A percentile compares a stretch with the other conserved stretches of the same genome.
Conservation (phyloP, 768 basidiomycete genomes). For the Pisolithus tinctorius region DNA sequence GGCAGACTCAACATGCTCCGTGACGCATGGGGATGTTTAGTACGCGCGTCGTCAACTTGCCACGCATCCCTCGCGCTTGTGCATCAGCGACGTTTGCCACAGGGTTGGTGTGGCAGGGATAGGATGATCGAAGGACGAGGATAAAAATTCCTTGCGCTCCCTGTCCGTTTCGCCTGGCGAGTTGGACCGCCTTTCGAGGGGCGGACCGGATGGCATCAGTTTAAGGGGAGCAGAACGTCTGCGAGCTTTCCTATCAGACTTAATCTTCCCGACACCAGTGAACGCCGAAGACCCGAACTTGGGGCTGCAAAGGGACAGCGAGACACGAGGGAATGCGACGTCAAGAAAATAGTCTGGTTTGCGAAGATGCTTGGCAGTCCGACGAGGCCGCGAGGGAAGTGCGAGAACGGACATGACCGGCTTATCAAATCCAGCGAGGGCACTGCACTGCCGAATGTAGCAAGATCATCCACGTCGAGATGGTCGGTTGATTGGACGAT, state of each 20-base stretch:
- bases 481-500: slow-evolving; percentile 34
- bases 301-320: slow-evolving; percentile 9
- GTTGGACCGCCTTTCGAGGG: slow-evolving; percentile 27
- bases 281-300: slow-evolving; percentile 7
- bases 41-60: slow-evolving; percentile 1
- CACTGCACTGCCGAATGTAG: slow-evolving; percentile 23
- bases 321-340: slow-evolving; percentile 18
- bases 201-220: slow-evolving; percentile 28
- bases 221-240: slow-evolving; percentile 39
- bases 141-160: slow-evolving; percentile 36
- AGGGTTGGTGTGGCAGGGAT: slow-evolving; percentile 5
- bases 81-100: background rate
- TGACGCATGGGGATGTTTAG: slow-evolving; percentile 6
- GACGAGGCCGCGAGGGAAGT: slow-evolving; percentile 28
- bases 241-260: slow-evolving; percentile 25
- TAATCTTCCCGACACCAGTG: background rate
- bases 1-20: slow-evolving; percentile 6
- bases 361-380: slow-evolving; percentile 30
- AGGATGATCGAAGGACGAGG: slow-evolving; percentile 36
- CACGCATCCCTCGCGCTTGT: background rate
- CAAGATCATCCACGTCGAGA: slow-evolving; percentile 29
- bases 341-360: slow-evolving; percentile 32
- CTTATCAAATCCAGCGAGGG: slow-evolving; percentile 20
- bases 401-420: slow-evolving; percentile 31
- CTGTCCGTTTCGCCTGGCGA: slow-evolving; percentile 30